Conservation (phyloP, 2,329 filamentous ascomycete genomes). For the Mycosphaerella arachidis region DNA sequence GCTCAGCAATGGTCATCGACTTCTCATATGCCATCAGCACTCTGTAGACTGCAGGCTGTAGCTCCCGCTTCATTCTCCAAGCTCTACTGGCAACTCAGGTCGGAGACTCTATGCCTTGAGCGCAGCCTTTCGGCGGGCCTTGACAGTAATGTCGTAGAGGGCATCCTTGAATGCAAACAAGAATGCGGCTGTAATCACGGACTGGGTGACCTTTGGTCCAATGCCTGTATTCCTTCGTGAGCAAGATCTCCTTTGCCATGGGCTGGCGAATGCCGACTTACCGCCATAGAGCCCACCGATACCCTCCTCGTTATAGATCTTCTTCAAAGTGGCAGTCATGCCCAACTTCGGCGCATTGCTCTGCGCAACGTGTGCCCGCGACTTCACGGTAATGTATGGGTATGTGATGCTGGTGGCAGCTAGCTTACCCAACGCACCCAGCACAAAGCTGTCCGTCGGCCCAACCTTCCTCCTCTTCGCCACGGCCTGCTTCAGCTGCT, state of each 20-base stretch:
- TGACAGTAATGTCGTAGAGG: conserved; percentile 77
- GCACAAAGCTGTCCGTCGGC: conserved; percentile 79
- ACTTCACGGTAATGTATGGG: conserved; percentile 98
- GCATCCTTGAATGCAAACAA: conserved; percentile 98
- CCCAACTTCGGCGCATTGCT: conserved; percentile 73
- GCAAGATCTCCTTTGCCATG: neutral
- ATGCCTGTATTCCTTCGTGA: conserved; percentile 59
- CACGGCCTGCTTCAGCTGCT: conserved; percentile 89
- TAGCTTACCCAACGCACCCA: conserved; percentile 90
- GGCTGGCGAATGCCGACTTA: conserved; percentile 39
- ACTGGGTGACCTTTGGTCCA: conserved; percentile 93
- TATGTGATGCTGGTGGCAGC: conserved; percentile 92
- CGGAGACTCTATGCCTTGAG: conserved; percentile 15
- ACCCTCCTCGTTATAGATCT: conserved; percentile 85
- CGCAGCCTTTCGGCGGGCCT: conserved; percentile 47
- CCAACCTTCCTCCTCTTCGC: conserved; percentile 75
- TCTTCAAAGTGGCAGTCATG: conserved; percentile 70
- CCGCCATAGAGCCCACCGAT: conserved; percentile 89
- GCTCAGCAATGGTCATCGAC: neutral
- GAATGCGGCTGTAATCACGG: conserved; percentile 91
- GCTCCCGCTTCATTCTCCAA: neutral
- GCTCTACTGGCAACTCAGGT: neutral
- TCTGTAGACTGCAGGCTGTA: no score
- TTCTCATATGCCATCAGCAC: neutral
- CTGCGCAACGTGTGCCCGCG: conserved; percentile 87